These are phyloP conservation scores for Flaveria robusta DNA, from an alignment of 129 eudicot species.

Conservation along the genomic window DNA sequence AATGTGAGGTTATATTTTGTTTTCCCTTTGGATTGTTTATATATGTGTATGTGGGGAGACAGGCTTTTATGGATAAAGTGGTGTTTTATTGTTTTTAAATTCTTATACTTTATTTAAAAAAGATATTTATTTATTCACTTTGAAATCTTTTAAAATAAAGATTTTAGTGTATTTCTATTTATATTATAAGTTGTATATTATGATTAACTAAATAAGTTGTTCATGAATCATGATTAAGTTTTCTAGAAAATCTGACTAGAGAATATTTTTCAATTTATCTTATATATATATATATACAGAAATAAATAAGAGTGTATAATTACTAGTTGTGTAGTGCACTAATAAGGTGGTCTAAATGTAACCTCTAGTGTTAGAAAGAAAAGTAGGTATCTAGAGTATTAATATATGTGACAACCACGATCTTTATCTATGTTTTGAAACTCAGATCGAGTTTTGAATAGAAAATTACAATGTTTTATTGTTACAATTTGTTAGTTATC, in stretches of 20 bases:
- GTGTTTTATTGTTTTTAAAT: conserved; percentile 28
- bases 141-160: background rate
- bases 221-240: background rate
- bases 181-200: background rate
- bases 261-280: no score
- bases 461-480: no score
- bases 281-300: no score
- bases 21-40: conserved; percentile 29
- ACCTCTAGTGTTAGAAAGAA: no score
- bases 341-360: no score
- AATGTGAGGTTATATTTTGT: conserved; percentile 32
- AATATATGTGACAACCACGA: no score
- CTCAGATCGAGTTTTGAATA: no score
- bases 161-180: background rate
- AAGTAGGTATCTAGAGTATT: no score
- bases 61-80: conserved; percentile 43
- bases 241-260: background rate
- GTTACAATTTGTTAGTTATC: no score
- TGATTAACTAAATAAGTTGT: background rate
- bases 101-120: background rate
- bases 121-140: background rate
- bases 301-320: no score
- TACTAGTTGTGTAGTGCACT: no score
- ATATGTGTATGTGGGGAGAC: conserved; percentile 38
- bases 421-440: no score